phyloP scores from a whole-genome alignment of 768 basidiomycete genomes.

The Suillus discolor region DNA sequence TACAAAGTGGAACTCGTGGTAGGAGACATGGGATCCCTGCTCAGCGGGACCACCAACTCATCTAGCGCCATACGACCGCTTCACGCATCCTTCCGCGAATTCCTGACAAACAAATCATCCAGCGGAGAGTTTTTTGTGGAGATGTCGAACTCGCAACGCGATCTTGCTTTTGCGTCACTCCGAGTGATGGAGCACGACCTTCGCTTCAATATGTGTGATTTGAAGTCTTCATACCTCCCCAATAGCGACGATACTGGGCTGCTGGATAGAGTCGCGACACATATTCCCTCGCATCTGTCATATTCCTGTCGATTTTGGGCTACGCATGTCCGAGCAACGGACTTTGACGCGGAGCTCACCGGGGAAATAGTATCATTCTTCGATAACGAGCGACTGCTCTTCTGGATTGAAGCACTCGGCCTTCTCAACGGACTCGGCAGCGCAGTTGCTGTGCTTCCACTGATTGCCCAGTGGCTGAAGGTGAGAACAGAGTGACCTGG shows the following conservation, averaged over 20 bases:
- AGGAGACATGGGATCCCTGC: conserved; percentile 3
- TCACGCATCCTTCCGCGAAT: conserved; percentile 34
- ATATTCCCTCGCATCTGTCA: conserved; percentile 9
- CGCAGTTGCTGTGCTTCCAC: not conserved
- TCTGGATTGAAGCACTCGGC: conserved; percentile 8
- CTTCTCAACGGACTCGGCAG: conserved; percentile 1
- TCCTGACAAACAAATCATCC: conserved; percentile 18
- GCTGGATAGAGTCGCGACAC: too few relatives aligned
- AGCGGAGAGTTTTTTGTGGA: conserved; percentile 19
- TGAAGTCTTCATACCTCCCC: too few relatives aligned
- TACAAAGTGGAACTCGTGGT: not conserved
- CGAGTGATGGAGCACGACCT: too few relatives aligned
- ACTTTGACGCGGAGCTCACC: not conserved
- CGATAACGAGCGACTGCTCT: conserved; percentile 10
- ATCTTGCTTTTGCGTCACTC: conserved; percentile 22
- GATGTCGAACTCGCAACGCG: not conserved
- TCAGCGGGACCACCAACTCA: conserved; percentile 7
- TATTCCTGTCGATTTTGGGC: conserved; percentile 19
- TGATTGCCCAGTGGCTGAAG: not conserved
- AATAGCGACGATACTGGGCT: too few relatives aligned
- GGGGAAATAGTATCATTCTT: conserved; percentile 8
- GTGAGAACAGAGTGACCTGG: too few relatives aligned
- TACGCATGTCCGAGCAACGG: conserved; percentile 9
- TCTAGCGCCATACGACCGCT: conserved; percentile 16
- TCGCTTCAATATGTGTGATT: too few relatives aligned